These are phyloP conservation scores for Mortierella sp. DNA, from an alignment of 371 early-diverging fungal genomes.

Conservation along the genomic window DNA sequence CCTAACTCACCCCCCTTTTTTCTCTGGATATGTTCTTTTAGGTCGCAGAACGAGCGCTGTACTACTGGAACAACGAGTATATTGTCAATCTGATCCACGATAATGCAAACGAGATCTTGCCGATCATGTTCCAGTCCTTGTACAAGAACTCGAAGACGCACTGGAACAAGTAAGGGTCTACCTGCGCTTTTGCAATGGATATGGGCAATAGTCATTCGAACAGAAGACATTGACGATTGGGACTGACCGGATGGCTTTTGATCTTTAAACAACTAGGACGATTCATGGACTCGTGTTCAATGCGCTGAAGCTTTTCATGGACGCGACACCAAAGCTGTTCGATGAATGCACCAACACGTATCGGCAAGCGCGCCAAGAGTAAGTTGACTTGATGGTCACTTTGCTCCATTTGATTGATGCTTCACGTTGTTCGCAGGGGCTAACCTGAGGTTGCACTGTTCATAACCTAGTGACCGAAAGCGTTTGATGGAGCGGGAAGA, in stretches of 20 bases:
- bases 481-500: constrained; percentile 88
- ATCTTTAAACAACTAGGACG: constrained; percentile 65
- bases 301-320: constrained; percentile 92
- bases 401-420: neutral
- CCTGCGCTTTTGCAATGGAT: too few relatives aligned
- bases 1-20: too few relatives aligned
- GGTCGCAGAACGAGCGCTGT: constrained; percentile 95
- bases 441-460: neutral
- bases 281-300: constrained; percentile 95
- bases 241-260: neutral
- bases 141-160: constrained; percentile 92
- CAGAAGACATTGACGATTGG: neutral
- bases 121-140: constrained; percentile 92
- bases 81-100: constrained; percentile 94
- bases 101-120: constrained; percentile 87
- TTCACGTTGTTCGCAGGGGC: too few relatives aligned
- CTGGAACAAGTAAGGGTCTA: constrained; percentile 86
- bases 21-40: constrained; percentile 26
- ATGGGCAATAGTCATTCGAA: too few relatives aligned
- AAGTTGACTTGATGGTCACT: constrained; percentile 46
- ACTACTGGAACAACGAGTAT: constrained; percentile 97
- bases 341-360: constrained; percentile 87
- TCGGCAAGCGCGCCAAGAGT: constrained; percentile 85
- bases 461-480: constrained; percentile 76
- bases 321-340: constrained; percentile 89